phyloP scores from a whole-genome alignment of 495 filamentous ascomycete species.

The Tuber indicum region DNA sequence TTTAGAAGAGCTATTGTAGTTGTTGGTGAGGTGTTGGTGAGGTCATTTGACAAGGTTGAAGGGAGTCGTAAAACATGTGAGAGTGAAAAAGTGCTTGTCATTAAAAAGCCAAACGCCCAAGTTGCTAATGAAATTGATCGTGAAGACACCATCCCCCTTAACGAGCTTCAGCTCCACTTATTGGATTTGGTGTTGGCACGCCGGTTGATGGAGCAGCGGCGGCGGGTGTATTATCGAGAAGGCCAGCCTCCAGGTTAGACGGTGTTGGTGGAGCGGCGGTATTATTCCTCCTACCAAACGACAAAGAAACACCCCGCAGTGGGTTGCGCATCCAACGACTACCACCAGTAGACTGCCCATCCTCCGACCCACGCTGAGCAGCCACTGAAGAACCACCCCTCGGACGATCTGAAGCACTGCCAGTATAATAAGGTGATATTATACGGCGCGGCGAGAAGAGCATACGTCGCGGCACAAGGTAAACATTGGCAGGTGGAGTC shows the following conservation, averaged over 20 bases:
- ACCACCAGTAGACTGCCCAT: neutral
- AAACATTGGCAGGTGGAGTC: conserved; percentile 13
- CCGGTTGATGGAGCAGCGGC: conserved; percentile 9
- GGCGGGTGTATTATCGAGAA: conserved; percentile 7
- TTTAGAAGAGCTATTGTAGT: neutral
- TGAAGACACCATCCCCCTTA: conserved; percentile 1
- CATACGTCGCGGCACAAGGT: conserved; percentile 23
- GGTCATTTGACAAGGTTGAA: neutral
- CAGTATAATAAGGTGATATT: conserved; percentile 19
- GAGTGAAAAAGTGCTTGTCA: neutral
- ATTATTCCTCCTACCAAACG: conserved; percentile 10
- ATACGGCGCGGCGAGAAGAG: conserved; percentile 28
- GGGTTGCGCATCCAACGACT: conserved; percentile 33
- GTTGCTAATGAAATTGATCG: neutral
- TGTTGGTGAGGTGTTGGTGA: neutral
- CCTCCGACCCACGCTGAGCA: conserved; percentile 16
- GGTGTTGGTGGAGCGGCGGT: conserved; percentile 22
- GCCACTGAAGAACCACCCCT: neutral
- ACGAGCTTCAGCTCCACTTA: conserved; percentile 11
- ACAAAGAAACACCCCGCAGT: conserved; percentile 15
- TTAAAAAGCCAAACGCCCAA: conserved; percentile 1
- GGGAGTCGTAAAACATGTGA: conserved; percentile 1
- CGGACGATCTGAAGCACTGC: neutral
- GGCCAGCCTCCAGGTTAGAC: conserved; percentile 21
- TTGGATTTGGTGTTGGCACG: conserved; percentile 18